A percentile compares a stretch with the other conserved stretches of the same genome.
These are phyloP conservation scores for Senecio squalidus DNA, from an alignment of 140 eudicot genomes.

Conservation along the genomic window DNA sequence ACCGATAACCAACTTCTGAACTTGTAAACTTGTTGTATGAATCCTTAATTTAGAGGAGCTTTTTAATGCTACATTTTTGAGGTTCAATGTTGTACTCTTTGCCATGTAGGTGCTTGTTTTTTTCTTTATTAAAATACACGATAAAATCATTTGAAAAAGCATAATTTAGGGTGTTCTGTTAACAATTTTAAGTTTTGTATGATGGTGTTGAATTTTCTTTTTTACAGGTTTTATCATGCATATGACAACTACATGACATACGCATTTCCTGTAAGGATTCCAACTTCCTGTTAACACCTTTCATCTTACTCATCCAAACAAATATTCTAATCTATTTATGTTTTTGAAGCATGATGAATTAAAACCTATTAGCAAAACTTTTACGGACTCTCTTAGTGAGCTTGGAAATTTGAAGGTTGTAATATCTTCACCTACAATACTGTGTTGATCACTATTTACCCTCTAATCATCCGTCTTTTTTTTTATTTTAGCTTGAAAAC, in stretches of 20 bases:
- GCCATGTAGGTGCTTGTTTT: too few relatives aligned
- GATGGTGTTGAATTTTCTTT: not conserved
- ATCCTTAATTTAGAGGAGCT: too few relatives aligned
- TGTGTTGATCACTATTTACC: not conserved
- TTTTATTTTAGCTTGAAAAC: conserved; percentile 62
- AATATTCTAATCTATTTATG: conserved; percentile 13
- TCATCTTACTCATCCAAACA: not conserved
- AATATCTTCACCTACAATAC: conserved; percentile 10
- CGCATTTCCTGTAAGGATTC: conserved; percentile 82
- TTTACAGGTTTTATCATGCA: conserved; percentile 96
- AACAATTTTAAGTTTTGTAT: not conserved
- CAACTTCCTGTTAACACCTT: not conserved
- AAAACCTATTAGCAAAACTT: conserved; percentile 79
- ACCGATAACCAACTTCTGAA: too few relatives aligned
- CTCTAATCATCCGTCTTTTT: not conserved
- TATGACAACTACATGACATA: conserved; percentile 83
- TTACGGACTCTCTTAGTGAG: conserved; percentile 89
- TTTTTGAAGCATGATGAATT: conserved; percentile 91
- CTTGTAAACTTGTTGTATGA: too few relatives aligned
- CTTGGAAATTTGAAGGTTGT: conserved; percentile 91
- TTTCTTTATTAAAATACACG: too few relatives aligned
- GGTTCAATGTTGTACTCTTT: too few relatives aligned
- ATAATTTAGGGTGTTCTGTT: not conserved
- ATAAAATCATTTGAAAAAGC: not conserved
- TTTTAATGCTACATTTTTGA: too few relatives aligned